Conservation (phyloP, 805 yeast genomes). For the Priceomyces medius region DNA sequence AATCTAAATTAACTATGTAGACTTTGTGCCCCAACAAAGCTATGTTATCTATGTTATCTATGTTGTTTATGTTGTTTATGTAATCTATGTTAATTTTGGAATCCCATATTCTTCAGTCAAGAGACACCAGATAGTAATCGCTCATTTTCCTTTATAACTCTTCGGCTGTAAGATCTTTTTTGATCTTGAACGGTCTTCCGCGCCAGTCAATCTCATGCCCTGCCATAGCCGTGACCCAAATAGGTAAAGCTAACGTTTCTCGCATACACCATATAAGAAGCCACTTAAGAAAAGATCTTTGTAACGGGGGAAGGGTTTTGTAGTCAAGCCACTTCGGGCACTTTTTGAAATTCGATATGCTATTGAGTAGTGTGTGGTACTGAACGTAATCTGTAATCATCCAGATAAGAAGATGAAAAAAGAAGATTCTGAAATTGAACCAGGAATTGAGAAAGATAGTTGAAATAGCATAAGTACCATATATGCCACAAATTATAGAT, state of each 20-base stretch:
- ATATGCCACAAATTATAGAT: slow-evolving; percentile 60
- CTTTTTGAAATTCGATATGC: slow-evolving; percentile 14
- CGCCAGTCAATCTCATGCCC: slow-evolving; percentile 82
- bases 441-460: slow-evolving; percentile 35
- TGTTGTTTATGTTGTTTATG: too few relatives aligned
- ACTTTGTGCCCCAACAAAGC: too few relatives aligned
- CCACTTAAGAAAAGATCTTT: slow-evolving; percentile 25
- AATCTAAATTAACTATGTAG: too few relatives aligned
- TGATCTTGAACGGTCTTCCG: slow-evolving; percentile 70
- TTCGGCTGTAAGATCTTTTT: slow-evolving; percentile 75
- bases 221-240: slow-evolving; percentile 77
- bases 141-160: slow-evolving; percentile 39
- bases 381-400: slow-evolving; percentile 61
- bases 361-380: slow-evolving; percentile 43
- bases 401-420: slow-evolving; percentile 64
- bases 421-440: slow-evolving; percentile 40
- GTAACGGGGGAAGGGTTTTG: slow-evolving; percentile 15
- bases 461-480: slow-evolving; percentile 62
- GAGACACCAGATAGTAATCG: too few relatives aligned
- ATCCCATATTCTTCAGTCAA: too few relatives aligned
- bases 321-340: slow-evolving; percentile 28
- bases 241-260: slow-evolving; percentile 75
- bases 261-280: slow-evolving; percentile 58
- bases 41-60: not conserved
- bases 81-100: too few relatives aligned